Percentiles rank a stretch among this genome's conserved stretches.
phyloP scores from a whole-genome alignment of 495 filamentous ascomycete genomes.

The Bathelium albidoporum region DNA sequence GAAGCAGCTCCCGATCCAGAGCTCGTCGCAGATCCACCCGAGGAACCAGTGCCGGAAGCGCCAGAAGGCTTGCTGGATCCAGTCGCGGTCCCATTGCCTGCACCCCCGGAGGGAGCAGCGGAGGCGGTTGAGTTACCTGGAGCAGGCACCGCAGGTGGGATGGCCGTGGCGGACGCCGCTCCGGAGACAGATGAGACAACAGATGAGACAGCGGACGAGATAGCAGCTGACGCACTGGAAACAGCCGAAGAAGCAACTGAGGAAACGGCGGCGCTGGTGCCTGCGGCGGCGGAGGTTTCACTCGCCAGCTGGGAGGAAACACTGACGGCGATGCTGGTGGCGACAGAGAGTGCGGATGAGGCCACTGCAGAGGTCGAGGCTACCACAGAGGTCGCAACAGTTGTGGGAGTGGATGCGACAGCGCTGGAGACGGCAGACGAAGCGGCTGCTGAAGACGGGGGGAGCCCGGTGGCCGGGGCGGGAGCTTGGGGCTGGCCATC shows the following conservation, averaged over 20 bases:
- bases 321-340: no score
- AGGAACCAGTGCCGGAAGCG: not conserved
- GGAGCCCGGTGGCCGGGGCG: not conserved
- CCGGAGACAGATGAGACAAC: no score
- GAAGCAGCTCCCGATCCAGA: not conserved
- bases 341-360: not conserved
- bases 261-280: no score
- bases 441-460: no score
- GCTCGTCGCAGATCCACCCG: not conserved
- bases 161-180: not conserved
- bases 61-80: not conserved
- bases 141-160: not conserved
- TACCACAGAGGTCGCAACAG: not conserved
- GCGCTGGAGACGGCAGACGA: not conserved
- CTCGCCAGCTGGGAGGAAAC: no score
- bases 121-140: not conserved
- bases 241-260: no score
- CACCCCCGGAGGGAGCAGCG: not conserved
- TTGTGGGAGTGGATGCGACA: not conserved
- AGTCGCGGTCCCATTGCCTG: not conserved
- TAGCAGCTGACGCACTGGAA: no score
- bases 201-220: not conserved
- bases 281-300: not conserved
- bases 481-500: conserved; percentile 1
- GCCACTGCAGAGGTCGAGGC: not conserved